These are phyloP conservation scores for Cladosporium sphaerospermum DNA, from an alignment of 2,329 filamentous ascomycete genomes.

Conservation along the genomic window DNA sequence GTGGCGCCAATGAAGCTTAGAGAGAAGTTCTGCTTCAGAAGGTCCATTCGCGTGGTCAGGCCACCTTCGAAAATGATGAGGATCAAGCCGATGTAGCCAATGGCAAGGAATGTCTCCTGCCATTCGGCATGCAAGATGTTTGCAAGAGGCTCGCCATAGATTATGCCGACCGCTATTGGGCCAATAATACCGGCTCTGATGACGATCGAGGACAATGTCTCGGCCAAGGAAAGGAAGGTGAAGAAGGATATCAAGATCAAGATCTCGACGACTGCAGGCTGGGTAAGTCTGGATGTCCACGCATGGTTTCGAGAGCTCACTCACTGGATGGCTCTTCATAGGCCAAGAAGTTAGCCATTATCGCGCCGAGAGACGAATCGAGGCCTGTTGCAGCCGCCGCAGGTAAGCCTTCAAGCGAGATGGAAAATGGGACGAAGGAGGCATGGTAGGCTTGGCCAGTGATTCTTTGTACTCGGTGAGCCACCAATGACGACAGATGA, in stretches of 20 bases:
- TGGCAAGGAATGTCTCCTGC: slow-evolving; percentile 42
- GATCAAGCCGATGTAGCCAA: slow-evolving; percentile 46
- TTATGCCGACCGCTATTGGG: slow-evolving; percentile 42
- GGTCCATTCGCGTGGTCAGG: slow-evolving; percentile 40
- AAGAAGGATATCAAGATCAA: slow-evolving; percentile 42
- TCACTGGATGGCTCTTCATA: not conserved
- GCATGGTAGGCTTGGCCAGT: too few species aligned
- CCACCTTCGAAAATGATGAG: slow-evolving; percentile 49
- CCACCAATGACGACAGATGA: too few species aligned
- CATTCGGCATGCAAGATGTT: slow-evolving; percentile 38
- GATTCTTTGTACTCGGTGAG: too few species aligned
- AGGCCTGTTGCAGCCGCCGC: too few species aligned
- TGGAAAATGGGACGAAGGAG: too few species aligned
- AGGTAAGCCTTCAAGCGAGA: too few species aligned
- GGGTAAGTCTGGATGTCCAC: not conserved
- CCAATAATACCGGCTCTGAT: slow-evolving; percentile 43
- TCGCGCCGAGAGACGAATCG: too few species aligned
- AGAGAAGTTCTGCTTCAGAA: slow-evolving; percentile 41
- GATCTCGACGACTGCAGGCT: slow-evolving; percentile 19
- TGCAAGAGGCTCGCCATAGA: slow-evolving; percentile 42
- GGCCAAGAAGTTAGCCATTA: not conserved
- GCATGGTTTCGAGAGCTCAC: not conserved
- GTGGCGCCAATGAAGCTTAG: slow-evolving; percentile 38
- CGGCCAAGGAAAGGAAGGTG: slow-evolving; percentile 37
- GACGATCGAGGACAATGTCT: slow-evolving; percentile 35